Evolutionary conservation across 2,329 filamentous ascomycete species (phyloP), one percentile per base, ranked within the genome.

Genomic region (Sporothrix brunneoviolacea): DNA sequence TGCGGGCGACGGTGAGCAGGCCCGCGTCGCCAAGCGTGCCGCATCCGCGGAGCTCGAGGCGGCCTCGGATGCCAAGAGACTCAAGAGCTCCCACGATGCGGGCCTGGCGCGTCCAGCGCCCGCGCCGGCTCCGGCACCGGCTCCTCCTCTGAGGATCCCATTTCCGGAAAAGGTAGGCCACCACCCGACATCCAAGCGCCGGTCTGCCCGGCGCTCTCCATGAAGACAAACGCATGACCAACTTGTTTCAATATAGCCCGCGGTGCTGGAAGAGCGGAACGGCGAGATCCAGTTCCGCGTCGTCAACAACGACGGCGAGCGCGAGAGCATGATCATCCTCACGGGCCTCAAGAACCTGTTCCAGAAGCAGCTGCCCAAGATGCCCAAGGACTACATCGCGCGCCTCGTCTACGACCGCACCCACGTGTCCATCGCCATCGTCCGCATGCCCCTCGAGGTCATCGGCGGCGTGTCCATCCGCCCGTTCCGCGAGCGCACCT

Each of bases 311-410:
- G 93, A 98, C 64, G 86, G 87, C 60, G 77, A 84, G 36, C 81
- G 86, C 57, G 89, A 95, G 62, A 94, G 88, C 63, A 84, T 90
- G 58, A 95, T 97, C 63, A 94, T 98, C 60, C 76, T 98, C 52
- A 96, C 91, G 0, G 93, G 93, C 10, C 75, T 98, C 50, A 98
- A 97, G 66, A 95, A 91, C 64, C 94, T 98, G 57, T 97, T 98
- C 62, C 93, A 98, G 66, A 97, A 97, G 62, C 93, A 98, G 64
- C 76, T 98, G 6, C 93, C 93, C 0, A 97, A 97, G 69, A 98
- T 98, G 93, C 93, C 93, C 12, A 96, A 97, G 68, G 93, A 97
- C 64, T 98, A 98, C 66, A 97, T 98, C 59, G 93, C 93, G 3
- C 87, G 93, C 36, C 81, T 98, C 7, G 93, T 98, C 51, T 98